phyloP scores from a whole-genome alignment of 2,329 filamentous ascomycete genomes.

The Spiromastix sp. region DNA sequence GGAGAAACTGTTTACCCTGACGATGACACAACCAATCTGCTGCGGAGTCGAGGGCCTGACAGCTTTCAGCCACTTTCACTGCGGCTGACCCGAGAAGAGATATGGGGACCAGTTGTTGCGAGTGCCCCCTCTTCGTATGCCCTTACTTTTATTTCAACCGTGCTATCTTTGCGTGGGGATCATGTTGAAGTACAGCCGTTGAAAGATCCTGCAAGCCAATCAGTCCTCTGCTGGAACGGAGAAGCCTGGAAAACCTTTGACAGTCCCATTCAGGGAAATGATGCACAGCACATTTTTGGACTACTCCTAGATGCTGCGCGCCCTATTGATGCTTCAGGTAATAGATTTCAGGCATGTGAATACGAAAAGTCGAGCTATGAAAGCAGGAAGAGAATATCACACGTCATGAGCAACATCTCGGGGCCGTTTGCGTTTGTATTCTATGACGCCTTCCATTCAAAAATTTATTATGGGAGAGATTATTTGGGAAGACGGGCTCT shows the following conservation, averaged over 20 bases:
- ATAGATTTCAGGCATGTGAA: background rate
- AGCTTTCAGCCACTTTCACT: slow-evolving; percentile 26
- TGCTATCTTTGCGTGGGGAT: slow-evolving; percentile 78
- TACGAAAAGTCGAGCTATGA: slow-evolving; percentile 5
- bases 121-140: slow-evolving; percentile 7
- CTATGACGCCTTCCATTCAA: slow-evolving; percentile 52
- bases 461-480: slow-evolving; percentile 76
- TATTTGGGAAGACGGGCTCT: slow-evolving; percentile 79
- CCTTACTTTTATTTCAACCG: slow-evolving; percentile 62
- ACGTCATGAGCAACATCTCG: slow-evolving; percentile 51
- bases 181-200: slow-evolving; percentile 65
- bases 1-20: slow-evolving; percentile 19
- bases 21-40: slow-evolving; percentile 22
- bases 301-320: slow-evolving; percentile 41
- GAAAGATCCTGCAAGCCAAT: slow-evolving; percentile 43
- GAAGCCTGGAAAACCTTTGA: slow-evolving; percentile 75
- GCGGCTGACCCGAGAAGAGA: slow-evolving; percentile 9
- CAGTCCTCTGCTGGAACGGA: slow-evolving; percentile 89
- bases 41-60: slow-evolving; percentile 36
- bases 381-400: slow-evolving; percentile 20
- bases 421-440: slow-evolving; percentile 90
- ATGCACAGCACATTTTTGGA: slow-evolving; percentile 60
- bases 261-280: slow-evolving; percentile 56
- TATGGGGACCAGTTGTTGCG: background rate
- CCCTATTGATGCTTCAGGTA: slow-evolving; percentile 3